Evolutionary conservation across 768 basidiomycete species (phyloP).

Genomic region (Phaeotremella fagi): DNA sequence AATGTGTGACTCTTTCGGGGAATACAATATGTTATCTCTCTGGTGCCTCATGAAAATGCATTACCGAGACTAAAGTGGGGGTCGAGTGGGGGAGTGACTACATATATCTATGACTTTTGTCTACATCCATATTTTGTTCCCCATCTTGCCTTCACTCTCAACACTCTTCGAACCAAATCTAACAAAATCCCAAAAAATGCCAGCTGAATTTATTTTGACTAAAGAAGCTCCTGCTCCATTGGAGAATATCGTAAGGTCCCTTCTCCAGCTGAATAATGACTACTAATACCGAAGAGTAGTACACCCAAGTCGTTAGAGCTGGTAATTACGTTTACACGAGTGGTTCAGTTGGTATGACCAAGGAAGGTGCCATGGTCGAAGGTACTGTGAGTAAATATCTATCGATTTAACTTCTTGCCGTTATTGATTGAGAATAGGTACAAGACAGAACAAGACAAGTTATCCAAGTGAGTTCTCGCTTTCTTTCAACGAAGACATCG

Average conservation of each 20-base stretch:
- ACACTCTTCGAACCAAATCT: not conserved
- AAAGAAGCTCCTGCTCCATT: constrained; percentile 42
- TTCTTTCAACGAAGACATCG: not conserved
- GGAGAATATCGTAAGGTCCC: constrained; percentile 25
- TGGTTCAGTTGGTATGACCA: constrained; percentile 44
- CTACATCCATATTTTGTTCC: not conserved
- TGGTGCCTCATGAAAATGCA: too few relatives aligned
- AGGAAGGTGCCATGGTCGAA: constrained; percentile 41
- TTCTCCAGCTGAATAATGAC: not conserved
- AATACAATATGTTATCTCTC: too few relatives aligned
- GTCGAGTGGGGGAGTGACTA: too few relatives aligned
- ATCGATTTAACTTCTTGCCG: not conserved
- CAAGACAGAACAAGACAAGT: constrained; percentile 43
- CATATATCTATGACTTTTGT: too few relatives aligned
- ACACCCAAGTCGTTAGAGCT: constrained; percentile 44
- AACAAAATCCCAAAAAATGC: constrained; percentile 23
- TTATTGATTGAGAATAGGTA: constrained; percentile 24
- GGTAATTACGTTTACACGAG: constrained; percentile 41
- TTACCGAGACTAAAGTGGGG: too few relatives aligned
- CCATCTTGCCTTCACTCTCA: not conserved
- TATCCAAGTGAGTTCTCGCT: constrained; percentile 26
- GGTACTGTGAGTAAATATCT: constrained; percentile 27
- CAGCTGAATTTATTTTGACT: constrained; percentile 34
- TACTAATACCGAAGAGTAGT: too few relatives aligned
- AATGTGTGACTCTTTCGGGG: too few relatives aligned